Percentiles rank a stretch among this genome's conserved stretches.
These are phyloP conservation scores for Talaromyces adpressus DNA, from an alignment of 495 filamentous ascomycete genomes.

Conservation along the genomic window DNA sequence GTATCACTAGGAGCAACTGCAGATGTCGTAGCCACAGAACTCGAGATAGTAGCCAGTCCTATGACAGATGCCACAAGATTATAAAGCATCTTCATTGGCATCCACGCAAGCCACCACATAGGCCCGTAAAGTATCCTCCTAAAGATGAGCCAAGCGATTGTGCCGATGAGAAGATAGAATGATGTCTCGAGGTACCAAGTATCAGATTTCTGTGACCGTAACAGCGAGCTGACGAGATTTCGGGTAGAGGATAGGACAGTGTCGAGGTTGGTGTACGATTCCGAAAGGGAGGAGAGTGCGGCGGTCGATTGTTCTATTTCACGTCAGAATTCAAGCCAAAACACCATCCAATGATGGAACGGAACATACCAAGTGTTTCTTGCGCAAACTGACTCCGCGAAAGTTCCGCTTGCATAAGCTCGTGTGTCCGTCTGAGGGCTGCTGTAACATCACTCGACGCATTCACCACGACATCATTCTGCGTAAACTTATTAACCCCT, in stretches of 20 bases:
- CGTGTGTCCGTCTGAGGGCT: conserved; percentile 76
- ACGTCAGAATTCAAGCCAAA: conserved; percentile 8
- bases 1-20: neutral
- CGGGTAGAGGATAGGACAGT: conserved; percentile 63
- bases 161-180: conserved; percentile 70
- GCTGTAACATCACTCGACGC: conserved; percentile 80
- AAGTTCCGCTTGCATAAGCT: conserved; percentile 75
- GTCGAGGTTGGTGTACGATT: conserved; percentile 73
- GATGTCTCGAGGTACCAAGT: conserved; percentile 93
- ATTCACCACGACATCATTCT: conserved; percentile 61
- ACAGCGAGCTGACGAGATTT: conserved; percentile 68
- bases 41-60: conserved; percentile 30
- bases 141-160: conserved; percentile 79
- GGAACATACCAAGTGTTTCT: conserved; percentile 63
- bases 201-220: conserved; percentile 85
- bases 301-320: conserved; percentile 59
- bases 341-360: neutral
- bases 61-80: conserved; percentile 39
- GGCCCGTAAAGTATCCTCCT: conserved; percentile 81
- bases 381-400: conserved; percentile 79
- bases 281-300: conserved; percentile 69
- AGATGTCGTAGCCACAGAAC: conserved; percentile 22
- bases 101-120: conserved; percentile 78
- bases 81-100: conserved; percentile 61
- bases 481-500: conserved; percentile 43